These are phyloP conservation scores for Vigna reflexopilosa DNA, from an alignment of 306 rosid species.

Conservation along the genomic window DNA sequence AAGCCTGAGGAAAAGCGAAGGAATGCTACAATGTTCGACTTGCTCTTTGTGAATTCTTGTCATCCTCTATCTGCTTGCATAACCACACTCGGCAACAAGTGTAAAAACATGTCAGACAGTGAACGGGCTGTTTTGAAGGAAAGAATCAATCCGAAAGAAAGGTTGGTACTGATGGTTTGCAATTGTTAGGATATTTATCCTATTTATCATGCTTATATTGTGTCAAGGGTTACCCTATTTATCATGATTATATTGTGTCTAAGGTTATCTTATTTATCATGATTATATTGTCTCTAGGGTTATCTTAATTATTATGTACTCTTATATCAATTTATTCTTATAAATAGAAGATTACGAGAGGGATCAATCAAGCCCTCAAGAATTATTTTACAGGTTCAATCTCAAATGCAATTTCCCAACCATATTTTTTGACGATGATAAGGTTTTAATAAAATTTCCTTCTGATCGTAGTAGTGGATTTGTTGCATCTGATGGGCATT, in stretches of 20 bases:
- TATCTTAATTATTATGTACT: too few relatives aligned
- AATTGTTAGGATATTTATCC: too few relatives aligned
- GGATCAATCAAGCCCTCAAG: too few relatives aligned
- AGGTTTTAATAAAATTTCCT: not conserved
- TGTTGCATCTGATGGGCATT: slow-evolving; percentile 19
- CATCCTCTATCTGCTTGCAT: slow-evolving; percentile 97
- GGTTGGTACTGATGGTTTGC: slow-evolving; percentile 36
- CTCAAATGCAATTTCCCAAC: not conserved
- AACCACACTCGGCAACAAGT: slow-evolving; percentile 82
- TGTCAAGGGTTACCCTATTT: too few relatives aligned
- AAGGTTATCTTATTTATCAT: too few relatives aligned
- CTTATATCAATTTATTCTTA: too few relatives aligned
- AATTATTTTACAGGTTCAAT: too few relatives aligned
- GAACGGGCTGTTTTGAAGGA: not conserved
- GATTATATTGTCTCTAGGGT: too few relatives aligned
- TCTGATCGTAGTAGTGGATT: slow-evolving; percentile 14
- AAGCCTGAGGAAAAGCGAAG: slow-evolving; percentile 81
- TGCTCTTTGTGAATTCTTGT: slow-evolving; percentile 89
- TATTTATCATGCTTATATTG: too few relatives aligned
- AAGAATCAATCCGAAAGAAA: not conserved
- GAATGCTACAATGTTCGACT: slow-evolving; percentile 79
- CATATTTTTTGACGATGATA: too few relatives aligned
- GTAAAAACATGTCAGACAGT: slow-evolving; percentile 64
- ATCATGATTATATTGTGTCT: too few relatives aligned
- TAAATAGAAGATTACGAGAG: too few relatives aligned